Percentiles rank a stretch among this genome's conserved stretches.
phyloP scores from a whole-genome alignment of 106 monocot species.

The Agapanthus africanus region DNA sequence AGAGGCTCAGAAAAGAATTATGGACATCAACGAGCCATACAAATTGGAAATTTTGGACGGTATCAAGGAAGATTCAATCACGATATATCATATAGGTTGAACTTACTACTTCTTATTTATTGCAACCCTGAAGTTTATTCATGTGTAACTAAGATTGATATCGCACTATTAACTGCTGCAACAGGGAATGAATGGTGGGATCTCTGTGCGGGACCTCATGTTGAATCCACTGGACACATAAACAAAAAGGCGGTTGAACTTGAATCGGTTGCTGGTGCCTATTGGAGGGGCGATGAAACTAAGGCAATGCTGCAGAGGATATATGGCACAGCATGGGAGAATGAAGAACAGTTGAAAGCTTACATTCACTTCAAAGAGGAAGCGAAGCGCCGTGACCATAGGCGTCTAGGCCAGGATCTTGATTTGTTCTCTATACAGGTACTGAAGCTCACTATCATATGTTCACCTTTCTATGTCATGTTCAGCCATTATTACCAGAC shows the following conservation, averaged over 20 bases:
- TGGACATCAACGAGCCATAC: slow-evolving; percentile 84
- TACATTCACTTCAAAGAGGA: slow-evolving; percentile 88
- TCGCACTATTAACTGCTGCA: slow-evolving; percentile 7
- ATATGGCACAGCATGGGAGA: slow-evolving; percentile 98
- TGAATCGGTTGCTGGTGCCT: slow-evolving; percentile 96
- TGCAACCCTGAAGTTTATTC: background rate
- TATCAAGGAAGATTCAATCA: slow-evolving; percentile 83
- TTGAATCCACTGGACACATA: slow-evolving; percentile 81
- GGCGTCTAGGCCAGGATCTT: slow-evolving; percentile 90
- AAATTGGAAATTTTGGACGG: slow-evolving; percentile 86
- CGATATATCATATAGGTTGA: slow-evolving; percentile 82
- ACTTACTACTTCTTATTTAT: background rate
- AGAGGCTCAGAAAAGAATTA: slow-evolving; percentile 77
- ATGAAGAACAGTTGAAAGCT: slow-evolving; percentile 76
- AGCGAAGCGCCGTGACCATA: slow-evolving; percentile 94
- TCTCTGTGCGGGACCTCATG: slow-evolving; percentile 98
- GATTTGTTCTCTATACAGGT: slow-evolving; percentile 99
- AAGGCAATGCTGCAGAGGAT: slow-evolving; percentile 89
- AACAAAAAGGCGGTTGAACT: slow-evolving; percentile 80
- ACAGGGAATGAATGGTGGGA: slow-evolving; percentile 98
- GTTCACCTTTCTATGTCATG: background rate
- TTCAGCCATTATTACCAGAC: background rate
- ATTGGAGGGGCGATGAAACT: slow-evolving; percentile 93
- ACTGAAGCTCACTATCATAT: slow-evolving; percentile 5
- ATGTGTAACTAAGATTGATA: background rate